Conservation (phyloP, 805 yeast species). For the Zygosaccharomyces bailii region DNA sequence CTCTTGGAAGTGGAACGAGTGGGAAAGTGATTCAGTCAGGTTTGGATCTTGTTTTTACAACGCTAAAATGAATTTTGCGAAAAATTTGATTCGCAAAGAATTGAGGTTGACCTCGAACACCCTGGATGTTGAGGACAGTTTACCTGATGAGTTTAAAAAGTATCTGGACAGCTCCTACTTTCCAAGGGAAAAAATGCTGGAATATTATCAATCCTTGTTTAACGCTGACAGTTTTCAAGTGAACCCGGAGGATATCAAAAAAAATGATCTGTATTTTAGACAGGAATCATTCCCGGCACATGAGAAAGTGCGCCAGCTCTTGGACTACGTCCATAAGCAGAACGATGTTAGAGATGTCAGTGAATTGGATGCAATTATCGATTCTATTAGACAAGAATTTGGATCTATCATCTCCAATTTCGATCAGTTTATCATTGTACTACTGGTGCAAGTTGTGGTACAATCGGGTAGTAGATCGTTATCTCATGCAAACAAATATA, state of each 20-base stretch:
- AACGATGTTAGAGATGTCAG: conserved; percentile 30
- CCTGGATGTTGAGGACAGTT: conserved; percentile 64
- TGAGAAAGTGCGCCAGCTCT: conserved; percentile 37
- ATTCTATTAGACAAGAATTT: conserved; percentile 31
- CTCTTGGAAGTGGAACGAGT: conserved; percentile 97
- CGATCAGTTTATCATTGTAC: conserved; percentile 50
- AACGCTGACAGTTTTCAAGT: conserved; percentile 20
- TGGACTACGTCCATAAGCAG: conserved; percentile 39
- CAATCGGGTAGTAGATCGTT: conserved; percentile 86
- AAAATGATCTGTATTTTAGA: conserved; percentile 40
- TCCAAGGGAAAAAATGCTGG: conserved; percentile 34
- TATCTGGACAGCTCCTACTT: conserved; percentile 46
- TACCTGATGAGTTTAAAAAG: conserved; percentile 55
- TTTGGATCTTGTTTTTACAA: conserved; percentile 51
- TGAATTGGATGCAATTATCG: conserved; percentile 33
- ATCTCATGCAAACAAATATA: conserved; percentile 64
- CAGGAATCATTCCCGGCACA: conserved; percentile 39
- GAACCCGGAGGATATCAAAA: conserved; percentile 31
- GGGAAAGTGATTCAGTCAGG: conserved; percentile 61
- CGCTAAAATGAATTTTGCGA: conserved; percentile 71
- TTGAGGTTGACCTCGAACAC: conserved; percentile 70
- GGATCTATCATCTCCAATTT: conserved; percentile 36
- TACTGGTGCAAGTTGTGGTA: conserved; percentile 68
- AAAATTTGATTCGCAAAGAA: conserved; percentile 79
- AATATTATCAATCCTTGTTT: conserved; percentile 38